These are phyloP conservation scores for Agrocybe chaxingu DNA, from an alignment of 768 basidiomycete genomes.

Conservation along the genomic window DNA sequence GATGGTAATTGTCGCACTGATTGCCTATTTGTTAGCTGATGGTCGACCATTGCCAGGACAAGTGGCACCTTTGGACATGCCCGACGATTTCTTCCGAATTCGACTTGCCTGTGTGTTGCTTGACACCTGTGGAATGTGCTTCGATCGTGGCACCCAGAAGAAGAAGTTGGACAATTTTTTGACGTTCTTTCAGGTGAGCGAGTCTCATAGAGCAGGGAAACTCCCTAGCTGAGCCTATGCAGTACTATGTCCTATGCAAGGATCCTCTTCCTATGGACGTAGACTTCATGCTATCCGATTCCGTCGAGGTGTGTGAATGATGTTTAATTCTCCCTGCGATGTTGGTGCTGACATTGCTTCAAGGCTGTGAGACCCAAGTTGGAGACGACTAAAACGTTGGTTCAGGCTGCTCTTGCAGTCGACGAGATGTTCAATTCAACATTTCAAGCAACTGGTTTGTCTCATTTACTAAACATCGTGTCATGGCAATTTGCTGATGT, in stretches of 20 bases:
- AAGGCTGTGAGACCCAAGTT: slow-evolving; percentile 88
- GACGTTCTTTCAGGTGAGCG: slow-evolving; percentile 83
- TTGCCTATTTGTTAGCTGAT: slow-evolving; percentile 55
- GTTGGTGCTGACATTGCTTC: slow-evolving; percentile 1
- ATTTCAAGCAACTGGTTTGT: slow-evolving; percentile 55
- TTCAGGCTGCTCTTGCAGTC: slow-evolving; percentile 83
- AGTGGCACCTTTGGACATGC: slow-evolving; percentile 76
- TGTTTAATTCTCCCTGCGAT: not conserved
- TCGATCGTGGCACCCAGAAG: slow-evolving; percentile 89
- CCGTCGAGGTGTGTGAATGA: slow-evolving; percentile 65
- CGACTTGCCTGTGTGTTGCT: slow-evolving; percentile 88
- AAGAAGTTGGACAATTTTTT: slow-evolving; percentile 93
- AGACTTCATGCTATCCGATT: slow-evolving; percentile 95
- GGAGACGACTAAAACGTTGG: slow-evolving; percentile 64
- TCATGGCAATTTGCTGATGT: not conserved
- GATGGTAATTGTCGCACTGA: slow-evolving; percentile 11
- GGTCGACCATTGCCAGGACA: slow-evolving; percentile 83
- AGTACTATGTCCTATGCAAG: slow-evolving; percentile 92
- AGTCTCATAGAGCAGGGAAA: not conserved
- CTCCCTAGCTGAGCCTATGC: not conserved
- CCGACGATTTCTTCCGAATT: slow-evolving; percentile 95
- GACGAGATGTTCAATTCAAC: slow-evolving; percentile 83
- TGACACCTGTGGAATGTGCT: slow-evolving; percentile 97
- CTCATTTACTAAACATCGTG: not conserved
- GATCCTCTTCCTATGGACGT: slow-evolving; percentile 92